These are phyloP conservation scores for Aulographum hederae DNA, from an alignment of 2,329 filamentous ascomycete species.

Conservation along the genomic window DNA sequence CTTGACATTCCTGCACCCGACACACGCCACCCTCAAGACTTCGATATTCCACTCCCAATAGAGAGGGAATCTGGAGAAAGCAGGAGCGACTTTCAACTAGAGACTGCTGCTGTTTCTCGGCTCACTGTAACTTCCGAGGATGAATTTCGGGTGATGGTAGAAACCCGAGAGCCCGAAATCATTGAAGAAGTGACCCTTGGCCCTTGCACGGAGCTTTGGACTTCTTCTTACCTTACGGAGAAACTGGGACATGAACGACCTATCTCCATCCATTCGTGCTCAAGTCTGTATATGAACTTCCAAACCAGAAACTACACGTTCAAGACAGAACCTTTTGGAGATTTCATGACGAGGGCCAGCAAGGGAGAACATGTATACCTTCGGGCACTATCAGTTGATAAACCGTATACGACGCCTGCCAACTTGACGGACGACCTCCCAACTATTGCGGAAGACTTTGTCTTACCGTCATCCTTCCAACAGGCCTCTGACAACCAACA, in stretches of 20 bases:
- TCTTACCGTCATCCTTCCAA: constrained; percentile 31
- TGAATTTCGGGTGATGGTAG: too few relatives aligned
- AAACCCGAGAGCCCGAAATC: too few relatives aligned
- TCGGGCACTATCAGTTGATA: constrained; percentile 50
- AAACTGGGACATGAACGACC: constrained; percentile 15
- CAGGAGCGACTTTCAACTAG: too few relatives aligned
- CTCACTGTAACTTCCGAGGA: too few relatives aligned
- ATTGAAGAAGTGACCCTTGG: too few relatives aligned
- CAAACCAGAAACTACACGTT: constrained; percentile 71
- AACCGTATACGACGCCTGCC: constrained; percentile 50
- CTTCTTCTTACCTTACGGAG: constrained; percentile 44
- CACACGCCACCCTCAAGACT: too few relatives aligned
- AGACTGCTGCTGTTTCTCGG: too few relatives aligned
- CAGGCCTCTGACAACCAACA: constrained; percentile 33
- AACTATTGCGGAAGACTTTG: constrained; percentile 48
- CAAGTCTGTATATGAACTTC: constrained; percentile 56
- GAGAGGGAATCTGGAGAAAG: too few relatives aligned
- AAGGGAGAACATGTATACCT: constrained; percentile 52
- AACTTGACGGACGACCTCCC: constrained; percentile 56
- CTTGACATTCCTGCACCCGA: too few relatives aligned
- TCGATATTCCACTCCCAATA: too few relatives aligned
- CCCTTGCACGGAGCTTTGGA: constrained; percentile 49
- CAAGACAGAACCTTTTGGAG: constrained; percentile 44
- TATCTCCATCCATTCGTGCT: constrained; percentile 56
- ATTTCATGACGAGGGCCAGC: constrained; percentile 44